These are phyloP conservation scores for Brassica juncea DNA, from an alignment of 345 rosid species.

Conservation along the genomic window DNA sequence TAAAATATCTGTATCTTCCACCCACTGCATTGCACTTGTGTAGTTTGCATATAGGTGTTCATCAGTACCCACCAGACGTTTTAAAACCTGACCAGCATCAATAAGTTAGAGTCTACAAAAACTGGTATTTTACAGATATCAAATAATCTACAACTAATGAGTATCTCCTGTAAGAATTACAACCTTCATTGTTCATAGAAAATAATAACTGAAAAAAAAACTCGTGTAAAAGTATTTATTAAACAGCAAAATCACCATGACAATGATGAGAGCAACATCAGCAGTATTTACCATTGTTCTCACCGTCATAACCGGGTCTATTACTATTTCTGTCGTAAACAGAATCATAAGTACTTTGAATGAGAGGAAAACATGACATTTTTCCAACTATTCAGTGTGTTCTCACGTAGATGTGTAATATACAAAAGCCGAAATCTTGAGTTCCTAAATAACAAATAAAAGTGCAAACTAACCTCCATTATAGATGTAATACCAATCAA, in stretches of 20 bases:
- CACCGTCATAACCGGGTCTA: constrained; percentile 2
- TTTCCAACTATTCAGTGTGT: constrained; percentile 6
- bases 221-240: not conserved
- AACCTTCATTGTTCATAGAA: constrained; percentile 7
- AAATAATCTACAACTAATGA: not conserved
- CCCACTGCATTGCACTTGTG: constrained; percentile 79
- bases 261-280: constrained; percentile 10
- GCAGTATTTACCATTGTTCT: constrained; percentile 4
- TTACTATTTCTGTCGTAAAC: constrained; percentile 7
- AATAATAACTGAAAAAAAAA: not conserved
- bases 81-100: constrained; percentile 61
- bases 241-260: constrained; percentile 7
- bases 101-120: constrained; percentile 19
- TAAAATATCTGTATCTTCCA: constrained; percentile 78
- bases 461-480: constrained; percentile 75
- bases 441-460: constrained; percentile 3
- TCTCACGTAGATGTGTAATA: not conserved
- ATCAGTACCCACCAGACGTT: constrained; percentile 87
- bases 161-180: not conserved
- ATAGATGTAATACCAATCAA: constrained; percentile 90
- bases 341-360: constrained; percentile 20
- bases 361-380: constrained; percentile 9
- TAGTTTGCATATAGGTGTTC: constrained; percentile 80
- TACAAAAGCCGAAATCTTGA: not conserved
- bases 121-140: not conserved